Percentiles rank a stretch among this genome's conserved stretches.
Conservation (phyloP, 345 rosid species). For the Aquilaria sinensis region DNA sequence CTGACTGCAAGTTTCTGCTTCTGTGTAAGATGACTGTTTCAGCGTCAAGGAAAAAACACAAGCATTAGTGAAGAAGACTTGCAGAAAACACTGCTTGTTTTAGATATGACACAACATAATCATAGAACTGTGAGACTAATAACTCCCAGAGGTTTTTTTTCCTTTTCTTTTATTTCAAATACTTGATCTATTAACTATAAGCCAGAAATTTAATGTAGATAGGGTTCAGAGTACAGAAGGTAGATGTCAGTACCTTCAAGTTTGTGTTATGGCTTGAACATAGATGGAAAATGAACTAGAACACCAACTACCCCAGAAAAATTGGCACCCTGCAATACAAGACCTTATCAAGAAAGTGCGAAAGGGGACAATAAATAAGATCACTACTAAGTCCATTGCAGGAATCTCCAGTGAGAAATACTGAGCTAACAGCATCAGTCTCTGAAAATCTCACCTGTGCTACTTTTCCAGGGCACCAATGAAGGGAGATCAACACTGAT, state of each 20-base stretch:
- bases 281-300: slow-evolving; percentile 8
- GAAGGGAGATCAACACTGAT: slow-evolving; percentile 1
- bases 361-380: background rate
- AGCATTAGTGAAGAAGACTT: background rate
- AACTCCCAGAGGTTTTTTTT: background rate
- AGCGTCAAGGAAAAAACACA: background rate
- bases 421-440: background rate
- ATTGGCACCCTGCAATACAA: slow-evolving; percentile 11
- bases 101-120: background rate
- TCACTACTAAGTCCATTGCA: background rate
- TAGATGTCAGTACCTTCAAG: slow-evolving; percentile 22
- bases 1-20: slow-evolving; percentile 10
- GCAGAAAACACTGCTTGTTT: background rate
- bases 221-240: background rate
- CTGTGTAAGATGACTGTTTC: slow-evolving; percentile 11
- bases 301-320: slow-evolving; percentile 2
- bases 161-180: background rate
- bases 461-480: background rate
- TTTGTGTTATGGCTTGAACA: slow-evolving; percentile 13
- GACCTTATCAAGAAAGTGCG: slow-evolving; percentile 4
- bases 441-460: slow-evolving; percentile 5
- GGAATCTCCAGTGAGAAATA: background rate
- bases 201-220: background rate
- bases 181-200: background rate
- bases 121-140: background rate